Conservation (phyloP, 345 rosid genomes). For the Eucalyptus albens region DNA sequence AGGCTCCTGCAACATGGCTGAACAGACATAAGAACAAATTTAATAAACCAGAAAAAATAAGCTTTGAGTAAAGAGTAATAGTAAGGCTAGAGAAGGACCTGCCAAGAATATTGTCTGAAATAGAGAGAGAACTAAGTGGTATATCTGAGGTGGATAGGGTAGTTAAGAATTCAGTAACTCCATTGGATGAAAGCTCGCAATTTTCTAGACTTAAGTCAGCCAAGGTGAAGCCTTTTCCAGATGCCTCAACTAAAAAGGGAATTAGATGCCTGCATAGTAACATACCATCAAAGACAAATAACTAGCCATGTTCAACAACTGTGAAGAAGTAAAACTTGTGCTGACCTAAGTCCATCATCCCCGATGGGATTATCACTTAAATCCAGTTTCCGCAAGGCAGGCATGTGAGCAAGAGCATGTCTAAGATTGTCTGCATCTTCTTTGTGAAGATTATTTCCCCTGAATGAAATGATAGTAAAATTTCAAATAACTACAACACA, state of each 20-base stretch:
- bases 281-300: slow-evolving; percentile 2
- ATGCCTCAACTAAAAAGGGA: slow-evolving; percentile 44
- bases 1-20: slow-evolving; percentile 57
- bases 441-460: slow-evolving; percentile 65
- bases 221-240: slow-evolving; percentile 28
- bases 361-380: slow-evolving; percentile 74
- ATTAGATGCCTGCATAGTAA: slow-evolving; percentile 52
- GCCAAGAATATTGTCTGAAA: slow-evolving; percentile 76
- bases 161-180: slow-evolving; percentile 47
- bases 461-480: slow-evolving; percentile 1
- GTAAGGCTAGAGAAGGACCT: slow-evolving; percentile 27
- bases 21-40: background rate
- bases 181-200: slow-evolving; percentile 64
- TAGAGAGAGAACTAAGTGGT: slow-evolving; percentile 43
- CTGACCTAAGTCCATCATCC: slow-evolving; percentile 73
- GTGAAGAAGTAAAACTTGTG: background rate
- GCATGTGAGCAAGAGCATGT: slow-evolving; percentile 43
- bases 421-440: slow-evolving; percentile 54
- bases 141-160: slow-evolving; percentile 29
- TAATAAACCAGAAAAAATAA: background rate
- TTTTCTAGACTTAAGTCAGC: slow-evolving; percentile 49
- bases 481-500: background rate
- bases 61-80: background rate
- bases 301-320: background rate
- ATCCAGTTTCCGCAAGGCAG: slow-evolving; percentile 63